A percentile compares a stretch with the other conserved stretches of the same genome.
These are phyloP conservation scores for Colletotrichum lupini DNA, from an alignment of 2,329 filamentous ascomycete genomes.

Conservation along the genomic window DNA sequence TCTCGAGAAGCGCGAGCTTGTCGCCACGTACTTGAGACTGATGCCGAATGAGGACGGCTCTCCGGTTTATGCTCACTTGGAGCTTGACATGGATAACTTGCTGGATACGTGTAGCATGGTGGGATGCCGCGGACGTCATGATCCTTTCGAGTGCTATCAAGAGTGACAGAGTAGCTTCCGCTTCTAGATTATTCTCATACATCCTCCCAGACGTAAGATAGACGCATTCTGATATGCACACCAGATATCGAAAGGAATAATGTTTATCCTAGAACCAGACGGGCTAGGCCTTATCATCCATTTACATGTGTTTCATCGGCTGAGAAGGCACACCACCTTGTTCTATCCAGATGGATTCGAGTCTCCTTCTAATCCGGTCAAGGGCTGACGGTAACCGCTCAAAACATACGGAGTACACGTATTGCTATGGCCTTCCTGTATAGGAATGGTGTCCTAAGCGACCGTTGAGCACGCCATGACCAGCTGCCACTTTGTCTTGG, in stretches of 20 bases:
- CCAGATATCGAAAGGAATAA: too few relatives aligned
- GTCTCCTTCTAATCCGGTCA: neutral
- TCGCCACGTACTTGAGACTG: slow-evolving; percentile 27
- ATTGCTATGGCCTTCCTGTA: slow-evolving; percentile 11
- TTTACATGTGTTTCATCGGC: too few relatives aligned
- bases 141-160: neutral
- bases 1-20: slow-evolving; percentile 22
- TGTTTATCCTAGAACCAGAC: too few relatives aligned
- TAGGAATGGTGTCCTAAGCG: neutral
- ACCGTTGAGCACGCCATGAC: neutral
- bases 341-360: too few relatives aligned
- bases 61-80: neutral
- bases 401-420: too few relatives aligned
- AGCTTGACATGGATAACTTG: slow-evolving; percentile 22
- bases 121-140: slow-evolving; percentile 8
- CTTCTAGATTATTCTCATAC: neutral
- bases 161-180: neutral
- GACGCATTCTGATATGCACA: neutral
- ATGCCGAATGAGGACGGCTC: slow-evolving; percentile 13
- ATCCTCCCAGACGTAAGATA: neutral
- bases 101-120: slow-evolving; percentile 2
- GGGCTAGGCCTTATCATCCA: too few relatives aligned
- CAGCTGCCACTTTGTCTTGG: slow-evolving; percentile 11
- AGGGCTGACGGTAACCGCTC: neutral
- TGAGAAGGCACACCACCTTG: too few relatives aligned